These are phyloP conservation scores for Populus pruinosa DNA, from an alignment of 345 rosid genomes.

Conservation along the genomic window DNA sequence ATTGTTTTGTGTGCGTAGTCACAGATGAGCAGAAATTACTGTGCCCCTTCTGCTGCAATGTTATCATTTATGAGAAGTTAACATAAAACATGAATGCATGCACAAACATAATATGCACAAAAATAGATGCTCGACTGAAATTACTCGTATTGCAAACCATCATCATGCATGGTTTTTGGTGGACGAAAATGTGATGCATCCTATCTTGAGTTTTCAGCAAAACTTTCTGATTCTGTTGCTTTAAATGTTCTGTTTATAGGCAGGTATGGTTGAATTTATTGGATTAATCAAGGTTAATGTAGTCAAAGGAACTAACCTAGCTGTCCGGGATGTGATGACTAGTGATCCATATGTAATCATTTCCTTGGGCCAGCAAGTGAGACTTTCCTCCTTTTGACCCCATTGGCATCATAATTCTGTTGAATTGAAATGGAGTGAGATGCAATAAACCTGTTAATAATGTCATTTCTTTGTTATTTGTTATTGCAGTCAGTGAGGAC, in stretches of 20 bases:
- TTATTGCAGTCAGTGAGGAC: slow-evolving; percentile 78
- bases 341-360: slow-evolving; percentile 96
- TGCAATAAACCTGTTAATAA: not conserved
- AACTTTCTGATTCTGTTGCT: slow-evolving; percentile 15
- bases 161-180: not conserved
- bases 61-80: no score
- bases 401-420: not conserved
- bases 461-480: not conserved
- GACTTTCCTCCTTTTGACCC: slow-evolving; percentile 18
- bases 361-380: slow-evolving; percentile 81
- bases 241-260: slow-evolving; percentile 46
- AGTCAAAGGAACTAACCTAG: slow-evolving; percentile 92
- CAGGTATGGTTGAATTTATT: slow-evolving; percentile 93
- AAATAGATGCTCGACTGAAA: not conserved
- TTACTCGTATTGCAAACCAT: no score
- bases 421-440: slow-evolving; percentile 4
- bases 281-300: slow-evolving; percentile 95
- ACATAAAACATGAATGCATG: no score
- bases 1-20: no score
- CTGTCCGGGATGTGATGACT: slow-evolving; percentile 75
- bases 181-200: not conserved
- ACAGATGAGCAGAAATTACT: no score
- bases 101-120: no score
- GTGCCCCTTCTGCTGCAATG: no score
- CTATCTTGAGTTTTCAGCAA: not conserved